These are phyloP conservation scores for Mentha longifolia DNA, from an alignment of 257 asterid species.

Conservation along the genomic window DNA sequence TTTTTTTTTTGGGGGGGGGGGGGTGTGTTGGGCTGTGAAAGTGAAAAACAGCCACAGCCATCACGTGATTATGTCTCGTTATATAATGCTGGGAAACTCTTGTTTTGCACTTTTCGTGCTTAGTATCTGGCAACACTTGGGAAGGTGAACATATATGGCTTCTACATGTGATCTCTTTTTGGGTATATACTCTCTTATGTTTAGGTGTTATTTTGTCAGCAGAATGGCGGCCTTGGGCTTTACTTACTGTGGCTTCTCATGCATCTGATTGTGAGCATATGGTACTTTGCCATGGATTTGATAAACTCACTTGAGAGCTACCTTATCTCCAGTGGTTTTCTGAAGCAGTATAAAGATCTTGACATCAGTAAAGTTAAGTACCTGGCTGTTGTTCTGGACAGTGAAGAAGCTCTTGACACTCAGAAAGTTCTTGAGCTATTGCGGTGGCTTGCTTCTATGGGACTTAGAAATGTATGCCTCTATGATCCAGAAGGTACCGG, in stretches of 20 bases:
- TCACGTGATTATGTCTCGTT: too few species aligned
- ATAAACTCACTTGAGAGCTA: slow-evolving; percentile 63
- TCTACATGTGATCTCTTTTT: neutral
- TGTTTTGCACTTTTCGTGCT: neutral
- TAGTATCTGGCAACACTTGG: slow-evolving; percentile 16
- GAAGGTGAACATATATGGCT: neutral
- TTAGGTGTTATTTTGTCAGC: slow-evolving; percentile 36
- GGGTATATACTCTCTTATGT: neutral
- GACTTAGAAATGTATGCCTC: slow-evolving; percentile 71
- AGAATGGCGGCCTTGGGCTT: slow-evolving; percentile 61
- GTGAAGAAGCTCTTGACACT: slow-evolving; percentile 79
- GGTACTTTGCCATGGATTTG: slow-evolving; percentile 59
- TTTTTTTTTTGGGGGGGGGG: neutral
- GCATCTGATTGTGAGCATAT: slow-evolving; percentile 68
- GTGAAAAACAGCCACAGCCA: neutral
- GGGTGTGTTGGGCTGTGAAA: neutral
- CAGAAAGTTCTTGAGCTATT: slow-evolving; percentile 68
- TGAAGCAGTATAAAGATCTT: slow-evolving; percentile 55
- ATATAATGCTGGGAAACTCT: slow-evolving; percentile 10
- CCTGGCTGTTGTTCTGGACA: slow-evolving; percentile 89
- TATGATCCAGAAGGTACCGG: slow-evolving; percentile 82
- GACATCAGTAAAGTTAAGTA: slow-evolving; percentile 70
- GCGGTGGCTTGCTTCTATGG: slow-evolving; percentile 72
- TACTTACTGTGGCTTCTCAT: slow-evolving; percentile 61
- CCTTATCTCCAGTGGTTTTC: slow-evolving; percentile 67